These are phyloP conservation scores for Gossypium sturtianum DNA, from an alignment of 345 rosid genomes.

Conservation along the genomic window DNA sequence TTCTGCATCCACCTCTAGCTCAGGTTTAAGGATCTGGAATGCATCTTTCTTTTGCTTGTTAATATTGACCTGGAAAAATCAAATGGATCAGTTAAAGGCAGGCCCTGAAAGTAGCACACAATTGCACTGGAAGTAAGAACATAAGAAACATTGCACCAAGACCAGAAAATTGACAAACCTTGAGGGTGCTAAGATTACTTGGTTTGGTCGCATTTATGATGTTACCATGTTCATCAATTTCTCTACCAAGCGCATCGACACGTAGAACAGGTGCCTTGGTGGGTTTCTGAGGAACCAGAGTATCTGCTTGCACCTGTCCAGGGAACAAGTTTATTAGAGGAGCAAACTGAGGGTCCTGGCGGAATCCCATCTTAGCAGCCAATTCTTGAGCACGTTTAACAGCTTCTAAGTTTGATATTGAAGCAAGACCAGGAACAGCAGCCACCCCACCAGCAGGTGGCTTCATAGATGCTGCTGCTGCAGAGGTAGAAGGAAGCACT, in stretches of 20 bases:
- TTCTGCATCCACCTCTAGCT: conserved; percentile 72
- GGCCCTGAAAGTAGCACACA: not conserved
- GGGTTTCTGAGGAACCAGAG: conserved; percentile 64
- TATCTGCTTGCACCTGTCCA: conserved; percentile 58
- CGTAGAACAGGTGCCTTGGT: conserved; percentile 83
- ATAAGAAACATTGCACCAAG: not conserved
- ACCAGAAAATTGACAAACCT: conserved; percentile 42
- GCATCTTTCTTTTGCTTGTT: conserved; percentile 96
- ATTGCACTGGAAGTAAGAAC: conserved; percentile 1
- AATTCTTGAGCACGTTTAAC: conserved; percentile 86
- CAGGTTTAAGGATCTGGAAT: conserved; percentile 95
- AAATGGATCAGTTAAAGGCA: not conserved
- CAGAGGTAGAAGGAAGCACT: conserved; percentile 11
- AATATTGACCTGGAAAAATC: conserved; percentile 78
- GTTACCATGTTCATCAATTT: conserved; percentile 94
- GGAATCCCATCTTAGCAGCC: conserved; percentile 82
- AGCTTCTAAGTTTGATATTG: conserved; percentile 59
- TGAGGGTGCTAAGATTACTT: conserved; percentile 90
- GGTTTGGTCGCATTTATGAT: conserved; percentile 74
- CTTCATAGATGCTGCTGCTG: conserved; percentile 27
- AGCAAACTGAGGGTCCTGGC: conserved; percentile 71
- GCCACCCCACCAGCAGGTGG: conserved; percentile 30
- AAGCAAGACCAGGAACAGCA: conserved; percentile 36
- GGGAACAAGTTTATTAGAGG: conserved; percentile 67
- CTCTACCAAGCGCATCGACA: conserved; percentile 90